Percentiles rank a stretch among this genome's conserved stretches.
phyloP scores from a whole-genome alignment of 345 rosid genomes.

The Gossypium rotundifolium region DNA sequence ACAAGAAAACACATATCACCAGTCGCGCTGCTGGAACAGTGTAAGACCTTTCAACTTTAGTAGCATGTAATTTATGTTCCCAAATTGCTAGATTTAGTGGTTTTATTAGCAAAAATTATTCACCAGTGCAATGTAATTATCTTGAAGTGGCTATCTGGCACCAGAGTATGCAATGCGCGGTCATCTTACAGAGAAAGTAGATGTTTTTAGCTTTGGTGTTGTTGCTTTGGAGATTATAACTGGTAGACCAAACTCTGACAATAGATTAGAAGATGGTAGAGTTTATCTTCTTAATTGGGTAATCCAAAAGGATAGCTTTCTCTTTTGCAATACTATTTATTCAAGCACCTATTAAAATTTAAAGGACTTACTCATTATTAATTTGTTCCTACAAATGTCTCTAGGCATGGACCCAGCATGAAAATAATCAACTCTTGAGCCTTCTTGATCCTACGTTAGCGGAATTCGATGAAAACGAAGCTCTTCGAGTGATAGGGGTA shows the following conservation, averaged over 20 bases:
- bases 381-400: conserved; percentile 1
- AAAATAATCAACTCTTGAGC: conserved; percentile 29
- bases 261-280: conserved; percentile 33
- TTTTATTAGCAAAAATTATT: background rate
- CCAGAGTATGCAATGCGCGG: conserved; percentile 61
- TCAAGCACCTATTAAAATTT: background rate
- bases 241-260: conserved; percentile 58
- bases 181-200: conserved; percentile 66
- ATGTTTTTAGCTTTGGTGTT: conserved; percentile 65
- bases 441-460: conserved; percentile 32
- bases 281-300: conserved; percentile 80
- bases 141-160: conserved; percentile 24
- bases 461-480: conserved; percentile 33
- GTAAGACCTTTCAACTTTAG: conserved; percentile 24
- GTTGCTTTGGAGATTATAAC: conserved; percentile 55
- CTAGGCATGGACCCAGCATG: conserved; percentile 54
- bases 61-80: background rate
- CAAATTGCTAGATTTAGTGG: background rate
- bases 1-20: conserved; percentile 49
- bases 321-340: background rate
- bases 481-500: conserved; percentile 35
- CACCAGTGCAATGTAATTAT: background rate
- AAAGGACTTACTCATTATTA: background rate
- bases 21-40: conserved; percentile 51
- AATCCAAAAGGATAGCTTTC: background rate